Evolutionary conservation across 2,329 filamentous ascomycete genomes (phyloP).

Genomic region (Colletotrichum sp.): DNA sequence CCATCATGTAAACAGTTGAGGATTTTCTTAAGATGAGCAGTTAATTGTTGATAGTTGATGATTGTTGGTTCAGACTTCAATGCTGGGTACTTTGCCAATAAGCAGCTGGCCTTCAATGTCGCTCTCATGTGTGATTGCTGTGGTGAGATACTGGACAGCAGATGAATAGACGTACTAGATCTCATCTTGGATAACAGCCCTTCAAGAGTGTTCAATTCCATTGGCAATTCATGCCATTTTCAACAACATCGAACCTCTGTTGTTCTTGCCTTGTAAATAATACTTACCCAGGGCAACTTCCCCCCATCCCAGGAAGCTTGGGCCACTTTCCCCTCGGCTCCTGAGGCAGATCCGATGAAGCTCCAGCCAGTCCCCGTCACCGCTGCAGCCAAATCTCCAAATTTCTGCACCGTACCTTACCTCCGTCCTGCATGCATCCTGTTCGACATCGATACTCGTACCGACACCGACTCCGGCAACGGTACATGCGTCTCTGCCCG

Average conservation of each 20-base stretch:
- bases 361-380: not conserved
- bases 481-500: constrained; percentile 9
- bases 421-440: constrained; percentile 15
- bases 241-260: not conserved
- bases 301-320: not conserved
- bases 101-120: no score
- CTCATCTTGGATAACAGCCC: no score
- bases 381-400: not conserved
- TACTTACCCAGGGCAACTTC: no score
- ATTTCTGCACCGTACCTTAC: not conserved
- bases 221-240: fast-evolving
- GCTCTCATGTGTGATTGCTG: no score
- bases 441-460: not conserved
- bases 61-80: fast-evolving
- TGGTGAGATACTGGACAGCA: not conserved
- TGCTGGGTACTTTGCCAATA: not conserved
- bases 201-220: no score
- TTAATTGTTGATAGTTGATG: not conserved
- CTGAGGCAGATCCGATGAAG: not conserved
- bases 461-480: not conserved
- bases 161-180: not conserved
- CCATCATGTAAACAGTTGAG: not conserved
- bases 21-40: not conserved
- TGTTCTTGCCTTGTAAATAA: not conserved
- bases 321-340: not conserved